phyloP scores from a whole-genome alignment of 176 grass and related monocot species.

The Lolium rigidum region DNA sequence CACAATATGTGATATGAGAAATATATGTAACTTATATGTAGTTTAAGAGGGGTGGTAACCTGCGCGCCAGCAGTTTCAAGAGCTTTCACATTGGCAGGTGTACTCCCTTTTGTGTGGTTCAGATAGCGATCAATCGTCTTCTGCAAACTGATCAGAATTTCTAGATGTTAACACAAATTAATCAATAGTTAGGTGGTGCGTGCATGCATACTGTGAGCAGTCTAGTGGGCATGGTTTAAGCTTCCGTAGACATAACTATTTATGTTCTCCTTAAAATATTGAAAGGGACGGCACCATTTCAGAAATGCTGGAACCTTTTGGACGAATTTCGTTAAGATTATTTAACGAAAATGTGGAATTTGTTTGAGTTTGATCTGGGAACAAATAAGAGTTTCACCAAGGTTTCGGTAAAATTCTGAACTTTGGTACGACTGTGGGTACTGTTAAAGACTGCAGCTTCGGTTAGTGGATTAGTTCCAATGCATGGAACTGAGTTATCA shows the following conservation, averaged over 20 bases:
- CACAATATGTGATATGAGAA: neutral
- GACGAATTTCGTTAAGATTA: neutral
- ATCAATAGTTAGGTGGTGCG: neutral
- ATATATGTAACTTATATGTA: neutral
- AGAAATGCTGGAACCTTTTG: neutral
- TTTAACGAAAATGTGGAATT: neutral
- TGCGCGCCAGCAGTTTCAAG: constrained; percentile 28
- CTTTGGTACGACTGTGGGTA: neutral
- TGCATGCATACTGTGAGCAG: neutral
- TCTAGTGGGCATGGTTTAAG: neutral
- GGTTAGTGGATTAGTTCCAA: neutral
- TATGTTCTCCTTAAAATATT: no score
- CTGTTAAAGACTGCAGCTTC: neutral
- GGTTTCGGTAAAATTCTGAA: neutral
- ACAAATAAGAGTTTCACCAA: neutral
- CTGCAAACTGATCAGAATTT: constrained; percentile 57
- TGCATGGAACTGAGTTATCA: neutral
- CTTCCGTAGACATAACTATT: neutral
- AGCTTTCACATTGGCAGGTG: constrained; percentile 29
- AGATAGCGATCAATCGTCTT: constrained; percentile 79
- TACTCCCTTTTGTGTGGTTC: constrained; percentile 45
- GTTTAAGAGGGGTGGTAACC: constrained; percentile 17
- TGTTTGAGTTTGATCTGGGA: neutral
- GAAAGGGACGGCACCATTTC: neutral
- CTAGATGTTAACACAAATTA: constrained; percentile 17